phyloP scores from a whole-genome alignment of 129 eudicot species.

The Chrysanthemum makinoi region DNA sequence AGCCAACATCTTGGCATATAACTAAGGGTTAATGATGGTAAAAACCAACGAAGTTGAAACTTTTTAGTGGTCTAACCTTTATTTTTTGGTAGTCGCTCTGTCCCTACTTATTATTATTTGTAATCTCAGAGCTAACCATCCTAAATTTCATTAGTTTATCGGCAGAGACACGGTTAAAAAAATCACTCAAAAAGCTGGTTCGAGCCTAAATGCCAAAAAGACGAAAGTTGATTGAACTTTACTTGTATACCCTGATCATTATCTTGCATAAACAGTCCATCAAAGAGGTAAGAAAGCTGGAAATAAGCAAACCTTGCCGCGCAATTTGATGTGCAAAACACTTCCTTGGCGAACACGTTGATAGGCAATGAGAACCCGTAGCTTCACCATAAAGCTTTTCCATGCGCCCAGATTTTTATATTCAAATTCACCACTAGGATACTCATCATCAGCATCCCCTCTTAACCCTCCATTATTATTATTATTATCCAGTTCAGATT shows the following conservation, averaged over 20 bases:
- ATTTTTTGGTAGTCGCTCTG: too few species aligned
- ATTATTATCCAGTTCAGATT: conserved; percentile 18
- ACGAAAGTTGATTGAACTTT: too few species aligned
- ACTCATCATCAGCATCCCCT: conserved; percentile 29
- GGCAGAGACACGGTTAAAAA: too few species aligned
- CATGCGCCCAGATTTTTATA: conserved; percentile 40
- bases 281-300: neutral
- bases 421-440: conserved; percentile 79
- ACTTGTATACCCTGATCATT: neutral
- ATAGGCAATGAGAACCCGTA: conserved; percentile 54
- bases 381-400: conserved; percentile 65
- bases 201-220: too few species aligned
- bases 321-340: conserved; percentile 67
- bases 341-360: conserved; percentile 72
- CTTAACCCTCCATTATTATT: conserved; percentile 8
- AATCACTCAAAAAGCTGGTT: too few species aligned
- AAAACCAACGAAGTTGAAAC: neutral
- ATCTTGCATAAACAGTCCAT: neutral
- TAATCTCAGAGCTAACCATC: too few species aligned
- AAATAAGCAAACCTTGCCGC: conserved; percentile 67
- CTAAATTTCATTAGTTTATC: too few species aligned
- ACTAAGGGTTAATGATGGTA: too few species aligned
- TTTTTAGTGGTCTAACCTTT: too few species aligned
- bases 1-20: too few species aligned
- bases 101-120: too few species aligned